A percentile compares a stretch with the other conserved stretches of the same genome.
These are phyloP conservation scores for Angomonas ambiguus DNA, from an alignment of 208 protist species.

Conservation along the genomic window DNA sequence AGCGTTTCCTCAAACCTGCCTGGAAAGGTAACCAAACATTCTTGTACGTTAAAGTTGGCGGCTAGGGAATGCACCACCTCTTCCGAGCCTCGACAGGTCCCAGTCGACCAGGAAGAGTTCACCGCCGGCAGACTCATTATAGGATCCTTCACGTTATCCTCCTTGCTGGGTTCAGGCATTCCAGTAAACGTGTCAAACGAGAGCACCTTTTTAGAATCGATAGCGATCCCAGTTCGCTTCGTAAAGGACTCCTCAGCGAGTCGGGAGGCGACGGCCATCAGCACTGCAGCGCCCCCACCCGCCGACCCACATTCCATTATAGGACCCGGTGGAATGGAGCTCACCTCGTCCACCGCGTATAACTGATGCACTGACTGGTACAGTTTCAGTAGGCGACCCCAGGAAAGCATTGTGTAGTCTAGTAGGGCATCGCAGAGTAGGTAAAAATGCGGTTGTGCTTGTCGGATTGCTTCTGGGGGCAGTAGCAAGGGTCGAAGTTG, in stretches of 20 bases:
- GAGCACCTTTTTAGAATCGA: slow-evolving; percentile 25
- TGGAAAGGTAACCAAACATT: slow-evolving; percentile 38
- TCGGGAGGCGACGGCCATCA: slow-evolving; percentile 51
- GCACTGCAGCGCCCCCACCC: slow-evolving; percentile 56
- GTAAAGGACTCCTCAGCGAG: slow-evolving; percentile 18
- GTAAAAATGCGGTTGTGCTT: slow-evolving; percentile 51
- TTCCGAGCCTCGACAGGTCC: slow-evolving; percentile 47
- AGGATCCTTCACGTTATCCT: slow-evolving; percentile 16
- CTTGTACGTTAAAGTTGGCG: slow-evolving; percentile 48
- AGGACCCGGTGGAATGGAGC: slow-evolving; percentile 11
- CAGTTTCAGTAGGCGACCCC: slow-evolving; percentile 60
- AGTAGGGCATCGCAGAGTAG: slow-evolving; percentile 62
- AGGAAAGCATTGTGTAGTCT: slow-evolving; percentile 78
- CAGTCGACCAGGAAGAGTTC: slow-evolving; percentile 48
- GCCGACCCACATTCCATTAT: slow-evolving; percentile 78
- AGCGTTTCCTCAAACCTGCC: slow-evolving; percentile 55
- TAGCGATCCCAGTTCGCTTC: slow-evolving; percentile 4
- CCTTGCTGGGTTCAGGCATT: slow-evolving; percentile 53
- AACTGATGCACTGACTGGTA: slow-evolving; percentile 27
- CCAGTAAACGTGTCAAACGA: slow-evolving; percentile 68
- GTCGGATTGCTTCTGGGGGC: slow-evolving; percentile 38
- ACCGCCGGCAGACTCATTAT: slow-evolving; percentile 4
- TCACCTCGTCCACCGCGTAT: background rate
- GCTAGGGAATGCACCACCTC: slow-evolving; percentile 43
- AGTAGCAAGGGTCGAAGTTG: slow-evolving; percentile 28